Conservation (phyloP, 306 rosid genomes). For the Oemleria cerasiformis region DNA sequence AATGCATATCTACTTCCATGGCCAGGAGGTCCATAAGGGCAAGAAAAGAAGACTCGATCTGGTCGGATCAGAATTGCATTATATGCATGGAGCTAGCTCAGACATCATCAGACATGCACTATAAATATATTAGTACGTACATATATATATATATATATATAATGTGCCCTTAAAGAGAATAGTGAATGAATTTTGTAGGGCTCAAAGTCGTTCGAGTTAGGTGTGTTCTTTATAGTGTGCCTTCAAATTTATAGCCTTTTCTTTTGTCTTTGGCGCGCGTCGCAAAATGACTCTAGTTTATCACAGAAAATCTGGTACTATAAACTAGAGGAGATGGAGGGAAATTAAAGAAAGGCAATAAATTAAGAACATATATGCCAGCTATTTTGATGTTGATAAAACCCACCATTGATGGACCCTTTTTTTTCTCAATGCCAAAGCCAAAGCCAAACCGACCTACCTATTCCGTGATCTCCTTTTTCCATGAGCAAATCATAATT, state of each 20-base stretch:
- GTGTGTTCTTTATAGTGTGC: background rate
- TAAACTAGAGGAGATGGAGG: too few species aligned
- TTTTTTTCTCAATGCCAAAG: background rate
- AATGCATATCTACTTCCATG: constrained; percentile 25
- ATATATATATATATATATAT: background rate
- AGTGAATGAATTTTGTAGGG: background rate
- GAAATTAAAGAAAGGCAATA: background rate
- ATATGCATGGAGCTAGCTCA: background rate
- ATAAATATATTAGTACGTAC: background rate
- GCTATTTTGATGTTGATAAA: constrained; percentile 1
- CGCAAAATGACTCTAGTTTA: too few species aligned
- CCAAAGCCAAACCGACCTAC: background rate
- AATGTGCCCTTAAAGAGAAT: background rate
- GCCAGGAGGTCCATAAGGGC: background rate
- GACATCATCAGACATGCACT: background rate
- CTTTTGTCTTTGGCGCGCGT: background rate
- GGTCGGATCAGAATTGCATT: background rate
- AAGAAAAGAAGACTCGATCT: background rate
- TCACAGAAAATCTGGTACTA: too few species aligned
- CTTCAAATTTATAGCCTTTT: background rate
- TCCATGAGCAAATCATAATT: background rate
- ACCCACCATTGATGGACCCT: background rate
- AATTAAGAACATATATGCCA: too few species aligned
- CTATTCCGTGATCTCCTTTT: constrained; percentile 2
- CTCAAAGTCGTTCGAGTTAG: background rate